Conservation (phyloP, 2,329 filamentous ascomycete species). For the Diaporthe ampelina region DNA sequence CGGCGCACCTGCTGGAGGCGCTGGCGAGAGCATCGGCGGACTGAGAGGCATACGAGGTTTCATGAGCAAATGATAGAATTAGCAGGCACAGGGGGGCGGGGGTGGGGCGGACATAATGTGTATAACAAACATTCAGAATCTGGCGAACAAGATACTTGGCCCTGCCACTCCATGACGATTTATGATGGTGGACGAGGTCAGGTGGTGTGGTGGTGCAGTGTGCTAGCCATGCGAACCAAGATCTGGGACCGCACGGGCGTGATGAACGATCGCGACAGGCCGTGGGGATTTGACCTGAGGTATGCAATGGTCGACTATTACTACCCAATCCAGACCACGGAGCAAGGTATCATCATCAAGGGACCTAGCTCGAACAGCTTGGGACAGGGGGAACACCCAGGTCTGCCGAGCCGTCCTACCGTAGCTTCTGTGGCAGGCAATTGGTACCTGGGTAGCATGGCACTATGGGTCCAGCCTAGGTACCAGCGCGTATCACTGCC, state of each 20-base stretch:
- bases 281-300: background rate
- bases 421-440: background rate
- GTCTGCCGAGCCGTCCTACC: slow-evolving; percentile 22
- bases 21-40: slow-evolving; percentile 86
- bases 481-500: slow-evolving; percentile 11
- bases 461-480: slow-evolving; percentile 10
- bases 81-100: background rate
- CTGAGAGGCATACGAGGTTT: slow-evolving; percentile 47
- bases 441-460: background rate
- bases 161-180: background rate
- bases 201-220: background rate
- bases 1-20: slow-evolving; percentile 88
- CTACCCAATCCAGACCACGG: background rate
- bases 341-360: slow-evolving; percentile 6
- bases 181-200: background rate
- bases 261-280: background rate
- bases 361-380: background rate
- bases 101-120: background rate
- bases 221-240: background rate
- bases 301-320: background rate
- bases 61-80: slow-evolving; percentile 8
- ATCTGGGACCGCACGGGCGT: background rate
- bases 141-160: background rate
- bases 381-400: background rate
- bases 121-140: slow-evolving; percentile 9